Percentiles rank a stretch among this genome's conserved stretches.
Evolutionary conservation across 108 stramenopile genomes (phyloP).

Genomic region (Halocafeteria seosinensis): DNA sequence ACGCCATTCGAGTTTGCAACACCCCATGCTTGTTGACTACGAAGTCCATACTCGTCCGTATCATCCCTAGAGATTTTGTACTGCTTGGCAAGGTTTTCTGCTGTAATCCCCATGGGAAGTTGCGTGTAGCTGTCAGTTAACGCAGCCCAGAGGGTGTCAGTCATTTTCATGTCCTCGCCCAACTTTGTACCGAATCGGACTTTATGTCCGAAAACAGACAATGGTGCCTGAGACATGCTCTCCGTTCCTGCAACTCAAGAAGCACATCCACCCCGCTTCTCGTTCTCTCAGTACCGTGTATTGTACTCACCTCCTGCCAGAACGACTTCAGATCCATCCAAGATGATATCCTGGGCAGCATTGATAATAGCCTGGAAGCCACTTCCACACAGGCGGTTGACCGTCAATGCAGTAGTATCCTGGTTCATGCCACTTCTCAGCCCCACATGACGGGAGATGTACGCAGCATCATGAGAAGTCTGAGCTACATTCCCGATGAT

Average conservation of each 20-base stretch:
- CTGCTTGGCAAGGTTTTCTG: slow-evolving; percentile 80
- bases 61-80: slow-evolving; percentile 56
- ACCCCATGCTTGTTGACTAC: slow-evolving; percentile 7
- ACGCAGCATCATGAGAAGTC: slow-evolving; percentile 62
- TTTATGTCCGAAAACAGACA: slow-evolving; percentile 2
- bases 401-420: slow-evolving; percentile 62
- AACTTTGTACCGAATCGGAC: slow-evolving; percentile 7
- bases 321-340: slow-evolving; percentile 59
- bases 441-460: slow-evolving; percentile 76
- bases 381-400: slow-evolving; percentile 87
- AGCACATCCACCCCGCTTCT: too few species aligned
- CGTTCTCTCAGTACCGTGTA: too few species aligned
- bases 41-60: slow-evolving; percentile 11
- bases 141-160: slow-evolving; percentile 58
- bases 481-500: slow-evolving; percentile 89
- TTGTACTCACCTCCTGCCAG: slow-evolving; percentile 73
- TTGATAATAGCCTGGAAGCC: slow-evolving; percentile 88
- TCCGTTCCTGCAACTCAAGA: too few species aligned
- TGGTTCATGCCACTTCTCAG: slow-evolving; percentile 54
- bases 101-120: slow-evolving; percentile 75
- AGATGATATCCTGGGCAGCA: slow-evolving; percentile 64
- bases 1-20: slow-evolving; percentile 35
- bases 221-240: slow-evolving; percentile 61
- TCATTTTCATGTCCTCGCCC: slow-evolving; percentile 5
- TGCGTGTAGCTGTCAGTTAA: slow-evolving; percentile 58